Conservation (phyloP, 306 rosid genomes). For the Medicago truncatula region MtrunA17r5.0-ANR NC_053047.1:1864501-1865000, state of each 20-base stretch:
- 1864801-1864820: no score
- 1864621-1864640: slow-evolving; percentile 2
- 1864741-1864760: neutral
- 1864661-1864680: slow-evolving; percentile 53
- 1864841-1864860: no score
- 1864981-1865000: neutral
- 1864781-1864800: no score
- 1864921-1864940: no score
- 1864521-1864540: slow-evolving; percentile 5
- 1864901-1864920: no score
- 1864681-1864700: slow-evolving; percentile 52
- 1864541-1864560: neutral
- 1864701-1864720: slow-evolving; percentile 40
- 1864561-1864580: slow-evolving; percentile 18
- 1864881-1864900: no score
- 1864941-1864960: no score
- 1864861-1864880: no score
- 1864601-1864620: slow-evolving; percentile 36
- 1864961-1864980: neutral
- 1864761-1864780: neutral
- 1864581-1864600: slow-evolving; percentile 33
- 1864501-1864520: slow-evolving; percentile 6
- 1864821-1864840: no score
- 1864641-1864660: slow-evolving; percentile 54
- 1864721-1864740: neutral